Percentiles rank a stretch among this genome's conserved stretches.
Conservation (phyloP, 202 grass and related monocot genomes). For the Musa balbisiana region DNA sequence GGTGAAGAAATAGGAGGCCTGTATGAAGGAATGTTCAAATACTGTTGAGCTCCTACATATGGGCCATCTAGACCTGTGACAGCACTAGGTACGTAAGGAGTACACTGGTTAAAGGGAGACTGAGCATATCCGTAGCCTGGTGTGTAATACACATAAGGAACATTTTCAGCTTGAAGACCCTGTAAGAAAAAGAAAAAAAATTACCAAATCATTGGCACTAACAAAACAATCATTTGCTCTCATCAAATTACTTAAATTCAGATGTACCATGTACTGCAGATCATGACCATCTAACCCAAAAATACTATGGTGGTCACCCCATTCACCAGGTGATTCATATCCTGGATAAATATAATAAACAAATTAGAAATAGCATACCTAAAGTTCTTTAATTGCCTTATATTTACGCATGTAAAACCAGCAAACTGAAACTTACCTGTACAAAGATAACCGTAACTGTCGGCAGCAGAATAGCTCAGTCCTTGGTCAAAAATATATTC, state of each 20-base stretch:
- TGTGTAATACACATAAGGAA: constrained; percentile 55
- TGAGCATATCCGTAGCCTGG: constrained; percentile 60
- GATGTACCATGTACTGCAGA: constrained; percentile 33
- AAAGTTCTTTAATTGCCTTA: neutral
- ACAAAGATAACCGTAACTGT: constrained; percentile 51
- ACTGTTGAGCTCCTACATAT: constrained; percentile 39
- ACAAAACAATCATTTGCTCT: constrained; percentile 16
- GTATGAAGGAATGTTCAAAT: constrained; percentile 37
- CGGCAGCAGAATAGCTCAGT: constrained; percentile 45
- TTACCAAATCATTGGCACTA: constrained; percentile 15
- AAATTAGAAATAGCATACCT: constrained; percentile 1
- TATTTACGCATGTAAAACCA: neutral
- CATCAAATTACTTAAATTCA: constrained; percentile 11
- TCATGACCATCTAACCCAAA: constrained; percentile 58
- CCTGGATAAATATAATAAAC: constrained; percentile 32
- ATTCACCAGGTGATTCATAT: constrained; percentile 44
- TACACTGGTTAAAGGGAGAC: constrained; percentile 47
- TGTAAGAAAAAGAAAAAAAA: constrained; percentile 21
- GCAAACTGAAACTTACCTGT: constrained; percentile 29
- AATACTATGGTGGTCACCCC: constrained; percentile 38
- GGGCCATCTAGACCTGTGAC: constrained; percentile 35
- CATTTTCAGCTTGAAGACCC: constrained; percentile 42
- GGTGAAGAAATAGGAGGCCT: constrained; percentile 39
- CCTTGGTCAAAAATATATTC: constrained; percentile 49
- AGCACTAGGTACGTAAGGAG: constrained; percentile 32